Conservation (phyloP, 495 filamentous ascomycete species). For the Cairneyella variabilis region DNA sequence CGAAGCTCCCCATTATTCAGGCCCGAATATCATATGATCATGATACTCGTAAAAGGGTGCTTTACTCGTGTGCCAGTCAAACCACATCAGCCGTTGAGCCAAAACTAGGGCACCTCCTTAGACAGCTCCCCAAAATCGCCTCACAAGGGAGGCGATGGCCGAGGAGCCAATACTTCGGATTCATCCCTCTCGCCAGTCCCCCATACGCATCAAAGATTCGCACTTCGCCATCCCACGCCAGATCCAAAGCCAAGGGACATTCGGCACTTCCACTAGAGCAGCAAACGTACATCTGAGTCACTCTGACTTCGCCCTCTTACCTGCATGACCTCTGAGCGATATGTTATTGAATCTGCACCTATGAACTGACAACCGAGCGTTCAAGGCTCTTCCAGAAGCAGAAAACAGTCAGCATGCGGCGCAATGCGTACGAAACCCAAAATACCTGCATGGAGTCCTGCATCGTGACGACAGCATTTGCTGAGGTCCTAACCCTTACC, state of each 20-base stretch:
- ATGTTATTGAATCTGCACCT: not conserved
- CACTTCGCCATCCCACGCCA: not conserved
- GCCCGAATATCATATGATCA: too few species aligned
- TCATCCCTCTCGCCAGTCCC: not conserved
- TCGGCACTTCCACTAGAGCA: not conserved
- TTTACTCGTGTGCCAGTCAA: not conserved
- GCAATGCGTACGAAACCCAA: slow-evolving; percentile 6
- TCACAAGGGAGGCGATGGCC: not conserved
- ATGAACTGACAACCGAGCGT: not conserved
- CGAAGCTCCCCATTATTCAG: too few species aligned
- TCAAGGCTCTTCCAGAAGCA: not conserved
- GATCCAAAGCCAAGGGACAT: not conserved
- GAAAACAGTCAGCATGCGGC: slow-evolving; percentile 11
- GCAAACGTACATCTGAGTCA: slow-evolving; percentile 16
- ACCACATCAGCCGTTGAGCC: not conserved
- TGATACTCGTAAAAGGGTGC: too few species aligned
- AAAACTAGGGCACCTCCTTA: not conserved
- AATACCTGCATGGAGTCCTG: slow-evolving; percentile 3
- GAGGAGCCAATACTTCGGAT: not conserved
- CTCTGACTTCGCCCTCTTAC: slow-evolving; percentile 9
- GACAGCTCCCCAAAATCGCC: not conserved
- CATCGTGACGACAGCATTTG: slow-evolving; percentile 12
- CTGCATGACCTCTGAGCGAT: slow-evolving; percentile 1
- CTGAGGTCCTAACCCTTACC: not conserved
- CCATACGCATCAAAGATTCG: not conserved